These are phyloP conservation scores for Aspergillus felis DNA, from an alignment of 2,329 filamentous ascomycete species.

Conservation along the genomic window DNA sequence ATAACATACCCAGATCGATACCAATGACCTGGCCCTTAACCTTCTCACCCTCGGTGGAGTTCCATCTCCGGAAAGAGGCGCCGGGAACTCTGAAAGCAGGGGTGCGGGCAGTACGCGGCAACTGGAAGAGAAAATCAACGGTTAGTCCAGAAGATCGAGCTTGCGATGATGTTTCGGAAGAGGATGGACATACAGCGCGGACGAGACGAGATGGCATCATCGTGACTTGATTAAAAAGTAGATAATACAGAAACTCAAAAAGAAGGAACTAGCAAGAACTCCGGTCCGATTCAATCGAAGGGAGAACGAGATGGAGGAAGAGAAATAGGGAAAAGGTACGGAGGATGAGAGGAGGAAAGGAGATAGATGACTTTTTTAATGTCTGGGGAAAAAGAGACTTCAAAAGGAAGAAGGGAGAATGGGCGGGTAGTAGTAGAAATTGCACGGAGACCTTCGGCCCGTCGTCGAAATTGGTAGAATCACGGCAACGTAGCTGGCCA, in stretches of 20 bases:
- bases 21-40: conserved; percentile 94
- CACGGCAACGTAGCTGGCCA: conserved; percentile 13
- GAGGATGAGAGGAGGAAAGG: conserved; percentile 19
- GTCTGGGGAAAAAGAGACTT: conserved; percentile 16
- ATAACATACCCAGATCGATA: conserved; percentile 81
- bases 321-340: conserved; percentile 16
- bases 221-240: conserved; percentile 40
- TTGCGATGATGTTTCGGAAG: conserved; percentile 12
- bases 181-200: conserved; percentile 63
- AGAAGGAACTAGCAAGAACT: conserved; percentile 23
- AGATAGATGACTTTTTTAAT: conserved; percentile 18
- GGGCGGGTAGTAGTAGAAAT: conserved; percentile 26
- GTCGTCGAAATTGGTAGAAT: conserved; percentile 38
- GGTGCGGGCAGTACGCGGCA: conserved; percentile 74
- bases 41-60: conserved; percentile 62
- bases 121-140: conserved; percentile 44
- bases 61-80: conserved; percentile 63
- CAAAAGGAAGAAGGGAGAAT: conserved; percentile 28
- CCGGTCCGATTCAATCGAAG: conserved; percentile 34
- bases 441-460: conserved; percentile 33
- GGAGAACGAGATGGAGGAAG: conserved; percentile 15
- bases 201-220: conserved; percentile 71
- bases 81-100: conserved; percentile 66
- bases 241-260: conserved; percentile 35
- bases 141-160: conserved; percentile 20